phyloP scores from a whole-genome alignment of 495 filamentous ascomycete species.

The Talaromyces adpressus region DNA sequence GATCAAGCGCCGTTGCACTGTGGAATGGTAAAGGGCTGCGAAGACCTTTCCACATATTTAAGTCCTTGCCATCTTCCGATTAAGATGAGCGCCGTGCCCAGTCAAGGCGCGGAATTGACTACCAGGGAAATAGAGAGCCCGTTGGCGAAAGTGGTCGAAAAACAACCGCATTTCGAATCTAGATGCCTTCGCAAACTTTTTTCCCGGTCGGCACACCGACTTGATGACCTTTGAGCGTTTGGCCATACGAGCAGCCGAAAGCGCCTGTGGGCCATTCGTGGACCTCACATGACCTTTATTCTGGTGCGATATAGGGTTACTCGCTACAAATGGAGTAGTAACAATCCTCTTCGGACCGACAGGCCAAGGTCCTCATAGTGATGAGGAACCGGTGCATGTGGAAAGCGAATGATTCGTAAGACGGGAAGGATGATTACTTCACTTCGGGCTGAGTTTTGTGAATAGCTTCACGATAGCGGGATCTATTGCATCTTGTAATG shows the following conservation, averaged over 20 bases:
- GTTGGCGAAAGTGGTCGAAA: background rate
- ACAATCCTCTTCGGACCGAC: slow-evolving; percentile 34
- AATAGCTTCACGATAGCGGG: background rate
- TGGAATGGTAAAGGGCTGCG: slow-evolving; percentile 38
- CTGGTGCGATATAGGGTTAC: slow-evolving; percentile 39
- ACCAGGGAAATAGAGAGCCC: slow-evolving; percentile 17
- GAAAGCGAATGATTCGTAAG: slow-evolving; percentile 14
- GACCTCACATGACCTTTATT: slow-evolving; percentile 17
- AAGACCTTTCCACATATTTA: slow-evolving; percentile 42
- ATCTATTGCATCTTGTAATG: background rate
- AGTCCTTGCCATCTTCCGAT: slow-evolving; percentile 22
- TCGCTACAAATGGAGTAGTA: slow-evolving; percentile 31
- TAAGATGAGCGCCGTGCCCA: slow-evolving; percentile 37
- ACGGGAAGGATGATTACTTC: background rate
- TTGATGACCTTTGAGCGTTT: slow-evolving; percentile 22
- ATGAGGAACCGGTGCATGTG: slow-evolving; percentile 39
- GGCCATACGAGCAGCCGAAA: slow-evolving; percentile 6
- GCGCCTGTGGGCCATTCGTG: background rate
- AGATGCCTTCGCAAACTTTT: slow-evolving; percentile 6
- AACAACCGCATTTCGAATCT: background rate
- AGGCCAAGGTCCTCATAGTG: slow-evolving; percentile 35
- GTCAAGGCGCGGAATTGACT: slow-evolving; percentile 25
- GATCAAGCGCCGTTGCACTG: slow-evolving; percentile 10
- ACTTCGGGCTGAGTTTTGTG: background rate
- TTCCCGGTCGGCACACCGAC: background rate